Conservation (phyloP, 805 yeast species). For the Priceomyces carsonii region DNA sequence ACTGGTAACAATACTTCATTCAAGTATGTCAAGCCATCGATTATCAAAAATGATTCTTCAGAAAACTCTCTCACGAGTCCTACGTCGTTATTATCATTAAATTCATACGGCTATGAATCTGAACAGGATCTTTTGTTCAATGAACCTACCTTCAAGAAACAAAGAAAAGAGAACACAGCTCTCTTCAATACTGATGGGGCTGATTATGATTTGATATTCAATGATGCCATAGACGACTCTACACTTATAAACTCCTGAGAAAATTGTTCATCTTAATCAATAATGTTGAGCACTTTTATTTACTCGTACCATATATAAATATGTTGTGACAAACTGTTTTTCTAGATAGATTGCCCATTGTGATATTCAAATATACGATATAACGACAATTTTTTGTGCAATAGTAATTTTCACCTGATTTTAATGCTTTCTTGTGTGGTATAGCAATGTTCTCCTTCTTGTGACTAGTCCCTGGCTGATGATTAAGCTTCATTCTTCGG, state of each 20-base stretch:
- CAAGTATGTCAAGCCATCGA: conserved; percentile 13
- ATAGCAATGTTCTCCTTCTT: too few relatives aligned
- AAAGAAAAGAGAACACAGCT: conserved; percentile 2
- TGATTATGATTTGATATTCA: conserved; percentile 25
- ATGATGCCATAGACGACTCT: conserved; percentile 28
- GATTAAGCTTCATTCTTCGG: too few relatives aligned
- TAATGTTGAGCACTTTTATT: too few relatives aligned
- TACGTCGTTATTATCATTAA: conserved; percentile 34
- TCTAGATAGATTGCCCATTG: too few relatives aligned
- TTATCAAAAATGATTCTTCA: conserved; percentile 9
- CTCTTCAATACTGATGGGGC: conserved; percentile 11
- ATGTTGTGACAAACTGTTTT: too few relatives aligned
- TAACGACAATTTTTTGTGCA: too few relatives aligned
- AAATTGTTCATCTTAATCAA: too few relatives aligned
- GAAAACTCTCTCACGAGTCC: conserved; percentile 27
- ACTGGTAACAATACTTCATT: conserved; percentile 10
- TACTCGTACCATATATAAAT: too few relatives aligned
- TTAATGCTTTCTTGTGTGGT: too few relatives aligned
- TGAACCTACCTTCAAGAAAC: conserved; percentile 6
- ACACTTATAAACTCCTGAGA: conserved; percentile 21
- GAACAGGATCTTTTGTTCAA: conserved; percentile 7
- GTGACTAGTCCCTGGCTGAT: too few relatives aligned
- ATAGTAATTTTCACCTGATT: too few relatives aligned
- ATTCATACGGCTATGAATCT: conserved; percentile 25
- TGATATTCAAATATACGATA: too few relatives aligned